Conservation (phyloP, 352 stramenopile species). For the Globisporangium emineosum region DNA sequence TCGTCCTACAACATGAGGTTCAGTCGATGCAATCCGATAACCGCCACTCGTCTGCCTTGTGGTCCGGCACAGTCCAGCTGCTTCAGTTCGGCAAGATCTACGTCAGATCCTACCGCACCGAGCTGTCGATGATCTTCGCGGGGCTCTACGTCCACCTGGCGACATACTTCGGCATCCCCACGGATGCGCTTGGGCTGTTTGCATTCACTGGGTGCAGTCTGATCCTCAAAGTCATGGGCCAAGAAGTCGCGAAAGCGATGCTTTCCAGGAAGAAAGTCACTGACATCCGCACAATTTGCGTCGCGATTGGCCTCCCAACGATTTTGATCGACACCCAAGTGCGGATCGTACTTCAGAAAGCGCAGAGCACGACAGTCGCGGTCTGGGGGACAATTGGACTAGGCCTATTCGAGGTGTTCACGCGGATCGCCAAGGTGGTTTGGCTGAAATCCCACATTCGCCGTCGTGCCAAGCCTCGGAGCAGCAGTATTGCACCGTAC, state of each 20-base stretch:
- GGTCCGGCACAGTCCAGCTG: background rate
- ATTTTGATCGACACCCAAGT: conserved; percentile 44
- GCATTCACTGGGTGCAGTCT: conserved; percentile 28
- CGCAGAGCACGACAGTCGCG: conserved; percentile 22
- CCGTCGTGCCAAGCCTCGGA: background rate
- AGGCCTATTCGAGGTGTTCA: conserved; percentile 23
- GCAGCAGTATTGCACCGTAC: background rate
- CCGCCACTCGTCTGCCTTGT: background rate
- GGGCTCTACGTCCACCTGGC: conserved; percentile 60
- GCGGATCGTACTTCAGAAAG: conserved; percentile 28
- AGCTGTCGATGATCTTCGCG: conserved; percentile 18
- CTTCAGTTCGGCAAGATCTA: conserved; percentile 5
- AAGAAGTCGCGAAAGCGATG: conserved; percentile 29
- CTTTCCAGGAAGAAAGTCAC: conserved; percentile 27
- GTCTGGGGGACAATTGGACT: conserved; percentile 23
- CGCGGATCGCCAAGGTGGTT: conserved; percentile 22
- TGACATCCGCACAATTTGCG: conserved; percentile 40
- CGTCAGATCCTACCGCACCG: conserved; percentile 14
- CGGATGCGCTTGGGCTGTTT: background rate
- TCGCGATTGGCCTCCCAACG: conserved; percentile 32
- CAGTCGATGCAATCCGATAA: background rate
- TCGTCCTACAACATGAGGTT: background rate
- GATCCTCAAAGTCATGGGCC: conserved; percentile 28
- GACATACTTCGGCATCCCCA: conserved; percentile 25
- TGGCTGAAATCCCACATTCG: background rate